Base-by-base conservation (phyloP, 345 rosid species). In the Ceriops tagal region DNA sequence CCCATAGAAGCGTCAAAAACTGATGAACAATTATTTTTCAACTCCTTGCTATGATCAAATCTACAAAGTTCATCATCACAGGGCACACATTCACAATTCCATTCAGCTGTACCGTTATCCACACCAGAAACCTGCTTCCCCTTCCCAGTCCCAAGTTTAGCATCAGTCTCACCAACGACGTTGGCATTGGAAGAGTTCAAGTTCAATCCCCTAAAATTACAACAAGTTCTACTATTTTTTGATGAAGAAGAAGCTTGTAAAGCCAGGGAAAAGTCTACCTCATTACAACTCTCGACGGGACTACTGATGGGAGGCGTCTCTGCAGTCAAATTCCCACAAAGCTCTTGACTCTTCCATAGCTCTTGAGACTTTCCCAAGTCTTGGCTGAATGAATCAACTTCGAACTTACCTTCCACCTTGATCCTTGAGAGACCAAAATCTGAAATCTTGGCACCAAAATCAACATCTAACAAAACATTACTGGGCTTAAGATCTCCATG, bases 401-500 rank as follows among this genome's bases (percentile, higher is more conserved):
- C 96, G 73, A 82, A 79, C 68, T 85, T 95, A 71, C 84, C 92
- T 61, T 95, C 97, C 11, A 85, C 88, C 76, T 92, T 95, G 43
- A 90, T 83, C 73, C 98, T 85, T 21, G 99, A 92, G 82, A 95
- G 73, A 27, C 98, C 99, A 47, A 95, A 95, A 84, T 95, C 99
- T 0, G 99, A 90, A 71, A 95, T 74, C 86, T 87, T 92, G n/a
- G 92, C 97, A 55, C 78, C 86, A 52, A 81, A 86, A 52, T 95
- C 96, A 69, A 89, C 83, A 74, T 92, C 97, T 2, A 95, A 89
- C 72, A 95, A 83, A 27, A 92, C 96, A 77, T 95, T 95, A 66
- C 99, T 90, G 0, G 99, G 99, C 83, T 95, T 95, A 13, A 95
- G 80, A 65, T 95, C 99, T 28, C 99, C 99, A 66, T 95, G 99